Conservation (phyloP, 192 early-diverging fungal genomes). For the Globomyces pollinis-pini region DNA sequence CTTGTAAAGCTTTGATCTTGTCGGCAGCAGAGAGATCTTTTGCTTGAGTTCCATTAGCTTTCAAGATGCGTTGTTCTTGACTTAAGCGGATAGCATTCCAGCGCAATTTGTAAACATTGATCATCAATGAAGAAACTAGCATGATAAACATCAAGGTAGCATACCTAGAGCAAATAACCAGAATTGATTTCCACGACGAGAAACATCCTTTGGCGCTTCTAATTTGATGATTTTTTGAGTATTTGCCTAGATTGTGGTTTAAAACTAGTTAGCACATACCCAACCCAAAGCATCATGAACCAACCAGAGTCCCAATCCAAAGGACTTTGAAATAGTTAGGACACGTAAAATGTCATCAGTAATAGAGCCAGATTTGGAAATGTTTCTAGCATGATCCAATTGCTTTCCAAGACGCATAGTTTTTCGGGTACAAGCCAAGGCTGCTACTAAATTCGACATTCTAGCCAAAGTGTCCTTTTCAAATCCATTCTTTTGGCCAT, state of each 20-base stretch:
- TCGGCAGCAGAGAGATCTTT: constrained; percentile 22
- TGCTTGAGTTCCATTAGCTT: constrained; percentile 5
- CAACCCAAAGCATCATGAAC: constrained; percentile 53
- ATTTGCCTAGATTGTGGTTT: constrained; percentile 28
- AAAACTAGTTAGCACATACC: constrained; percentile 33
- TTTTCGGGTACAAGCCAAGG: background rate
- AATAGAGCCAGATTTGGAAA: constrained; percentile 42
- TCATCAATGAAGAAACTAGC: constrained; percentile 51
- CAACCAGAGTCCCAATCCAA: constrained; percentile 55
- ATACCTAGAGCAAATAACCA: constrained; percentile 63
- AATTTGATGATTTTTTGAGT: constrained; percentile 54
- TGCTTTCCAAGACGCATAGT: constrained; percentile 60
- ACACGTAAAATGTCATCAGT: constrained; percentile 54
- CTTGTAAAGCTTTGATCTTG: constrained; percentile 4
- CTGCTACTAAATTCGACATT: background rate
- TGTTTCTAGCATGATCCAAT: constrained; percentile 55
- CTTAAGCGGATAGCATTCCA: constrained; percentile 39
- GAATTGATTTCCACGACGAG: constrained; percentile 47
- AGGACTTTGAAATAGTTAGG: constrained; percentile 46
- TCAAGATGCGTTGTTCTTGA: constrained; percentile 19
- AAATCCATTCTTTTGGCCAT: background rate
- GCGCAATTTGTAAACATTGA: constrained; percentile 56
- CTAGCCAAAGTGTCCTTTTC: background rate
- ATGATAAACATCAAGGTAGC: no score
- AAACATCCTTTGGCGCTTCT: constrained; percentile 56